phyloP scores from a whole-genome alignment of 192 early-diverging fungal genomes.

The Coemansia sp. region DNA sequence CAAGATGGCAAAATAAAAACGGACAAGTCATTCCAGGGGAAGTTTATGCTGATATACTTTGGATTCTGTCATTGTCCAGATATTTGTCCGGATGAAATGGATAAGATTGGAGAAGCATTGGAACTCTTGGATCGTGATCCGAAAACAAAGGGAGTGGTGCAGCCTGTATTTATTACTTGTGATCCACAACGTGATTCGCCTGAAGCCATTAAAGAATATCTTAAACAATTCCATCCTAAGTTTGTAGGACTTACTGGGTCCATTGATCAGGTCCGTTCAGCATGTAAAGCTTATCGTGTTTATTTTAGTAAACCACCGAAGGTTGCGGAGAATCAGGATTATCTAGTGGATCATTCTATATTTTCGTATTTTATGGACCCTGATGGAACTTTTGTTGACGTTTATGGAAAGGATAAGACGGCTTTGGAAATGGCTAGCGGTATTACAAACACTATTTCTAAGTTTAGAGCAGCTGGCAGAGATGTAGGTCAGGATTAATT shows the following conservation, averaged over 20 bases:
- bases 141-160: constrained; percentile 58
- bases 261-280: constrained; percentile 73
- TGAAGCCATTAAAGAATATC: constrained; percentile 71
- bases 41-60: constrained; percentile 92
- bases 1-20: constrained; percentile 71
- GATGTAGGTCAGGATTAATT: neutral
- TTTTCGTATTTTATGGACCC: constrained; percentile 97
- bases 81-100: constrained; percentile 97
- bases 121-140: constrained; percentile 60
- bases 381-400: constrained; percentile 84
- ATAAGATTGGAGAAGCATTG: constrained; percentile 91
- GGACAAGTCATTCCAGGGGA: constrained; percentile 76
- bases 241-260: constrained; percentile 91
- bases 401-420: constrained; percentile 77
- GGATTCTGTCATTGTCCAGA: constrained; percentile 99
- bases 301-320: constrained; percentile 90
- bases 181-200: constrained; percentile 94
- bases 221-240: constrained; percentile 89
- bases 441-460: constrained; percentile 15
- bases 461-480: constrained; percentile 7
- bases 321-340: constrained; percentile 78
- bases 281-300: constrained; percentile 91
- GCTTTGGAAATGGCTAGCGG: constrained; percentile 38
- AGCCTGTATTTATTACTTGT: constrained; percentile 93
- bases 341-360: constrained; percentile 97